phyloP scores from a whole-genome alignment of 371 early-diverging fungal species.

The Mortierella sp. region DNA sequence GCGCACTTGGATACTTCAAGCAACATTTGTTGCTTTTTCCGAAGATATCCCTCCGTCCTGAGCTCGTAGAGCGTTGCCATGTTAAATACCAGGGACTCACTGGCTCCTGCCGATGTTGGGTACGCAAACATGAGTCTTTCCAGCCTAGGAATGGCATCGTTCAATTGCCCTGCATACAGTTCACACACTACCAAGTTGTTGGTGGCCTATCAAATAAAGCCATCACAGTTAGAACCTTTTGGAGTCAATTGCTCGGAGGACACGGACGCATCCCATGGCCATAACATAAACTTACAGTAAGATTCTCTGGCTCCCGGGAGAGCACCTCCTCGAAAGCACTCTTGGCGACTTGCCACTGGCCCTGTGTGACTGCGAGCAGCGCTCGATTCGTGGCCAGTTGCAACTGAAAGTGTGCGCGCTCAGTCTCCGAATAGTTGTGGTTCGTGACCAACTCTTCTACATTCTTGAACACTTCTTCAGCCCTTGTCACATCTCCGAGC shows the following conservation, averaged over 20 bases:
- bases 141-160: constrained; percentile 48
- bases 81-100: constrained; percentile 67
- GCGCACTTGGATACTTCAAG: constrained; percentile 67
- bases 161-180: constrained; percentile 65
- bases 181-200: constrained; percentile 69
- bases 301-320: constrained; percentile 60
- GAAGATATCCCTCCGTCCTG: constrained; percentile 60
- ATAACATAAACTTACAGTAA: constrained; percentile 50
- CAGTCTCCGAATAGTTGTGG: constrained; percentile 4
- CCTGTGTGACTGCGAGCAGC: constrained; percentile 60
- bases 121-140: constrained; percentile 51
- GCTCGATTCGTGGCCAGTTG: constrained; percentile 62
- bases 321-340: constrained; percentile 59
- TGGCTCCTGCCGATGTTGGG: constrained; percentile 61
- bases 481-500: constrained; percentile 61
- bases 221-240: background rate
- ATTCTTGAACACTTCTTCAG: constrained; percentile 54
- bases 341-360: constrained; percentile 64
- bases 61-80: constrained; percentile 71
- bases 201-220: constrained; percentile 42
- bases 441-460: constrained; percentile 50
- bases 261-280: too few relatives aligned
- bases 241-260: too few relatives aligned
- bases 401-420: constrained; percentile 46
- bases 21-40: constrained; percentile 62